A percentile compares a stretch with the other conserved stretches of the same genome.
These are phyloP conservation scores for Aristolochia californica DNA, from an alignment of 164 flowering plant genomes.

Conservation along the genomic window DNA sequence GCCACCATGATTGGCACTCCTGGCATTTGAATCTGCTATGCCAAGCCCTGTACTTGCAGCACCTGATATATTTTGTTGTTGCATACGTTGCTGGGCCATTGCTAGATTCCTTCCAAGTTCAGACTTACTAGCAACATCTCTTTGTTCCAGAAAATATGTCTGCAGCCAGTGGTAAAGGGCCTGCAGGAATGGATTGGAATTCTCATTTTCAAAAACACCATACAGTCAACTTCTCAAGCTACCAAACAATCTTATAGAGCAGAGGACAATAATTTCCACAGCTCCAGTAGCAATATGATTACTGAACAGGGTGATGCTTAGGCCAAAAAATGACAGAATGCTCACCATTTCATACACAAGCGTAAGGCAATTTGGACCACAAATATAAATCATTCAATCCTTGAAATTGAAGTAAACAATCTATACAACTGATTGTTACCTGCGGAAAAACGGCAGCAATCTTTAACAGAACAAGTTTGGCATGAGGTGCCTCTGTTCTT, in stretches of 20 bases:
- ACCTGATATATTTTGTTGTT: constrained; percentile 66
- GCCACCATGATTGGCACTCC: constrained; percentile 42
- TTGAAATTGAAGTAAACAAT: not conserved
- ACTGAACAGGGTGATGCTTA: no score
- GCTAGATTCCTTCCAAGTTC: constrained; percentile 65
- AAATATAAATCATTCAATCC: no score
- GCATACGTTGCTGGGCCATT: constrained; percentile 88
- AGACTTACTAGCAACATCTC: constrained; percentile 91
- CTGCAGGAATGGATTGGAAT: constrained; percentile 21
- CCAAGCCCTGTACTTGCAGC: constrained; percentile 36
- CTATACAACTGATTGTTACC: constrained; percentile 26
- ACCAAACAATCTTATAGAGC: no score
- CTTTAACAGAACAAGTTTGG: constrained; percentile 81
- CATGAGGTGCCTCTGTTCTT: constrained; percentile 87
- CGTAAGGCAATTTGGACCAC: no score
- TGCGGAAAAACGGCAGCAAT: constrained; percentile 88
- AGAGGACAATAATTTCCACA: no score
- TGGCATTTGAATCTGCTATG: constrained; percentile 46
- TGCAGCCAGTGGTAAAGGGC: constrained; percentile 98
- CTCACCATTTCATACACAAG: no score
- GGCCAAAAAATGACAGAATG: no score
- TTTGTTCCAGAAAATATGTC: constrained; percentile 92
- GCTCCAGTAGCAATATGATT: no score
- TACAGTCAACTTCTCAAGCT: no score
- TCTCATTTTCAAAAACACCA: not conserved